A percentile compares a stretch with the other conserved stretches of the same genome.
These are phyloP conservation scores for Candida nonsorbophila DNA, from an alignment of 805 yeast genomes.

Conservation along the genomic window DNA sequence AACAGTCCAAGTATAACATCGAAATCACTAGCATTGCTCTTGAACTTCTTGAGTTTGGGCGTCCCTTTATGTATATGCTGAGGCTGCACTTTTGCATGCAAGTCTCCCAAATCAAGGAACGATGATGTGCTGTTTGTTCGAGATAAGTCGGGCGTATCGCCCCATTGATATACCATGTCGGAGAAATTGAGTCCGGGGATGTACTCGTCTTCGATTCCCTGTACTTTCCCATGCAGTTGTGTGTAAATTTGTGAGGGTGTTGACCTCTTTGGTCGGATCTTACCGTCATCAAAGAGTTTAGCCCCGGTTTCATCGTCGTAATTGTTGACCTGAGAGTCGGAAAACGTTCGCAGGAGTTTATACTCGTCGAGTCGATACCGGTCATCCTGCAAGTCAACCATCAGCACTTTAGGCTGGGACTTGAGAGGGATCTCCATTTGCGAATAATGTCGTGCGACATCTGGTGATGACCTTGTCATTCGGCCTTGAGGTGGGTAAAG, in stretches of 20 bases:
- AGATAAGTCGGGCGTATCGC: slow-evolving; percentile 10
- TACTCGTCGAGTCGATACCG: slow-evolving; percentile 13
- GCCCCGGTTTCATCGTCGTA: slow-evolving; percentile 53
- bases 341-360: slow-evolving; percentile 49
- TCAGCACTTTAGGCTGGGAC: slow-evolving; percentile 34
- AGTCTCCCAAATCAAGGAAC: slow-evolving; percentile 33
- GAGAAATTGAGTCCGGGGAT: slow-evolving; percentile 65
- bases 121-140: slow-evolving; percentile 24
- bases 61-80: slow-evolving; percentile 24
- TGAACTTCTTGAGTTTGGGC: slow-evolving; percentile 3
- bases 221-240: slow-evolving; percentile 24
- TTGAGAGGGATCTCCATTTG: slow-evolving; percentile 40
- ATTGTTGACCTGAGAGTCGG: slow-evolving; percentile 60
- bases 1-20: slow-evolving; percentile 36
- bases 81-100: slow-evolving; percentile 41
- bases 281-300: slow-evolving; percentile 48
- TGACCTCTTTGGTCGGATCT: slow-evolving; percentile 36
- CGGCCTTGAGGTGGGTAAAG: too few species aligned
- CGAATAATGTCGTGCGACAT: too few species aligned
- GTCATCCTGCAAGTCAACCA: slow-evolving; percentile 20
- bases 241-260: slow-evolving; percentile 20
- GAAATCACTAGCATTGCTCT: slow-evolving; percentile 18
- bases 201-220: slow-evolving; percentile 70
- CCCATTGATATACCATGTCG: slow-evolving; percentile 46
- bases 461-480: too few species aligned